phyloP scores from a whole-genome alignment of 371 early-diverging fungal genomes.

The Mucor irregularis region DNA sequence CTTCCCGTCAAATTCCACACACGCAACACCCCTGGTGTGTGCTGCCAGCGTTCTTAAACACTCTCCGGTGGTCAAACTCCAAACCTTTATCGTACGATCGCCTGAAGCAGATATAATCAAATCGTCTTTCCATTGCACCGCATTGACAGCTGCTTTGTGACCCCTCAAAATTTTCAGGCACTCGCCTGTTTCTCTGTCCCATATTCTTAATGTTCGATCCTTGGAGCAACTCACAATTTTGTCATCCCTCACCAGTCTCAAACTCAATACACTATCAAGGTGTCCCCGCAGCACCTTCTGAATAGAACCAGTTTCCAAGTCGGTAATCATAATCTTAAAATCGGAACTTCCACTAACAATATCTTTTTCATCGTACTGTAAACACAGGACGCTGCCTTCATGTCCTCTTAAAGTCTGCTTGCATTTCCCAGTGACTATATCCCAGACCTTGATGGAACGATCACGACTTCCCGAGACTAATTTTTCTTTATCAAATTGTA shows the following conservation, averaged over 20 bases:
- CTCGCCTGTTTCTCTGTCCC: constrained; percentile 67
- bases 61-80: constrained; percentile 67
- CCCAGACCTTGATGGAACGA: constrained; percentile 85
- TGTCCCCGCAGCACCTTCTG: constrained; percentile 56
- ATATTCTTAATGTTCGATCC: constrained; percentile 87
- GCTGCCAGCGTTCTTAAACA: constrained; percentile 55
- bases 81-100: constrained; percentile 78
- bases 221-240: constrained; percentile 90
- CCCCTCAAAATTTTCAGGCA: constrained; percentile 76
- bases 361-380: constrained; percentile 77
- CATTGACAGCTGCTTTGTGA: constrained; percentile 77
- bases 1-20: constrained; percentile 93
- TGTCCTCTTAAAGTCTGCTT: constrained; percentile 83
- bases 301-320: constrained; percentile 48
- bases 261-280: constrained; percentile 73
- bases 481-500: constrained; percentile 82
- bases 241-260: constrained; percentile 66
- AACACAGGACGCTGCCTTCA: constrained; percentile 84
- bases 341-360: constrained; percentile 95
- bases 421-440: constrained; percentile 54
- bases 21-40: constrained; percentile 87
- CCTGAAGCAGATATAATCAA: constrained; percentile 77
- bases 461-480: constrained; percentile 95
- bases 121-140: constrained; percentile 63
- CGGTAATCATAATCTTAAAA: constrained; percentile 84